Base-by-base conservation (phyloP, 2,329 filamentous ascomycete genomes). In the Venturia carpophila region DNA sequence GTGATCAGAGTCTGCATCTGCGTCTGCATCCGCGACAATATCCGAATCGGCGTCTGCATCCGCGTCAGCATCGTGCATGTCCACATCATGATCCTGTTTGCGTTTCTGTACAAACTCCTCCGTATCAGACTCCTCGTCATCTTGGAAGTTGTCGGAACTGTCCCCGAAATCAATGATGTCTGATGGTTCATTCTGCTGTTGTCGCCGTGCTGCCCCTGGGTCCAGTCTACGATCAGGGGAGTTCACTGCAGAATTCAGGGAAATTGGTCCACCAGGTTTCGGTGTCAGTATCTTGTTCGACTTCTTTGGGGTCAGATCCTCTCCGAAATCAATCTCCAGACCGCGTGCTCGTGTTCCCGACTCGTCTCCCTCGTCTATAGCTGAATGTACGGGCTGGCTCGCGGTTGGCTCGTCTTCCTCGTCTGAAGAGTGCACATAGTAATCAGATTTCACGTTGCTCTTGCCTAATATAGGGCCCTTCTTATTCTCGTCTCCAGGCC, bases 401-500 rank as follows among this genome's bases (percentile, higher is more conserved):
- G 24, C 30, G 7, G 13, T 43, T 5, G 49, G 66, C 61, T 66
- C 61, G 3, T 65, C 63, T 19, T 65, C 64, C 24, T 67, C 65
- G 47, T 65, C 63, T 9, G 52, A 61, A n/a, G 65, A 65, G 39
- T 66, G 52, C 9, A 66, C 65, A 45, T 66, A 65, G 63, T 61
- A 61, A 39, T 65, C 65, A n/a, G 65, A 65, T n/a, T 66, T 63
- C 13, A 39, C 19, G 17, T 42, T 34, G 19, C 61, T 41, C 42
- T 64, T 60, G 30, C n/a, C 7, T 21, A 56, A 27, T 13, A 41
- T 60, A n/a, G 56, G 11, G 30, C n/a, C 34, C 49, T 63, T 49
- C 21, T 69, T 63, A 69, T 70, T 63, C 42, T 63, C 34, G 27
- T 67, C 58, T 43, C 65, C 65, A 7, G 67, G 65, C 11, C 67